Conservation (phyloP, 805 yeast species). For the Huiozyma sinensis region DNA sequence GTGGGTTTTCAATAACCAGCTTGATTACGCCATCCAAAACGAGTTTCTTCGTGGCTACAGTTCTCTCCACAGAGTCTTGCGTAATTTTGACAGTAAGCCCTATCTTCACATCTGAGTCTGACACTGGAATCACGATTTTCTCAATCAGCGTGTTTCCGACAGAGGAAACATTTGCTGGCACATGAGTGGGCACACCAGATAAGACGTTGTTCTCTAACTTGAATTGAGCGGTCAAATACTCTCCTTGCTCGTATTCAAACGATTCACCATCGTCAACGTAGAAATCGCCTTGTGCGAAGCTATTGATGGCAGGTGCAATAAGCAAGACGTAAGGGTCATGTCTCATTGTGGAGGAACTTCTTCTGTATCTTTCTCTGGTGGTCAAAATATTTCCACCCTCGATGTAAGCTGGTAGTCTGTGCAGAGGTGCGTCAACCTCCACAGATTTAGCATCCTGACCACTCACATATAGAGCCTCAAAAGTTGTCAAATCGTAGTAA, state of each 20-base stretch:
- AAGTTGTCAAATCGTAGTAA: slow-evolving; percentile 45
- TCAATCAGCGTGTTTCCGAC: slow-evolving; percentile 39
- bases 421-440: slow-evolving; percentile 36
- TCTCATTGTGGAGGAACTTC: slow-evolving; percentile 66
- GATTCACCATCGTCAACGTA: slow-evolving; percentile 84
- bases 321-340: slow-evolving; percentile 74
- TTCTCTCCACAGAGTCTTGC: slow-evolving; percentile 20
- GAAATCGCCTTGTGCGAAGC: slow-evolving; percentile 46
- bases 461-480: slow-evolving; percentile 13
- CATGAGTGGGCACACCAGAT: slow-evolving; percentile 19
- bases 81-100: slow-evolving; percentile 15
- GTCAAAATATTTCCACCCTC: slow-evolving; percentile 73
- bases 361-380: slow-evolving; percentile 61
- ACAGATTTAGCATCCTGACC: slow-evolving; percentile 26
- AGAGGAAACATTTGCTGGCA: slow-evolving; percentile 8
- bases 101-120: too few relatives aligned
- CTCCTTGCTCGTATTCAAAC: slow-evolving; percentile 43
- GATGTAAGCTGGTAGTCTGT: slow-evolving; percentile 57
- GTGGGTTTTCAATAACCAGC: slow-evolving; percentile 39
- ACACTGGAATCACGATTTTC: slow-evolving; percentile 34
- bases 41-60: slow-evolving; percentile 4
- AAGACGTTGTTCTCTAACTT: slow-evolving; percentile 27
- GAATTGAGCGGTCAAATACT: slow-evolving; percentile 37
- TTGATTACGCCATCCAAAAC: slow-evolving; percentile 5
- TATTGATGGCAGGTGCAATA: slow-evolving; percentile 42